phyloP scores from a whole-genome alignment of 805 yeast genomes.

The Sporopachydermia quercuum region DNA sequence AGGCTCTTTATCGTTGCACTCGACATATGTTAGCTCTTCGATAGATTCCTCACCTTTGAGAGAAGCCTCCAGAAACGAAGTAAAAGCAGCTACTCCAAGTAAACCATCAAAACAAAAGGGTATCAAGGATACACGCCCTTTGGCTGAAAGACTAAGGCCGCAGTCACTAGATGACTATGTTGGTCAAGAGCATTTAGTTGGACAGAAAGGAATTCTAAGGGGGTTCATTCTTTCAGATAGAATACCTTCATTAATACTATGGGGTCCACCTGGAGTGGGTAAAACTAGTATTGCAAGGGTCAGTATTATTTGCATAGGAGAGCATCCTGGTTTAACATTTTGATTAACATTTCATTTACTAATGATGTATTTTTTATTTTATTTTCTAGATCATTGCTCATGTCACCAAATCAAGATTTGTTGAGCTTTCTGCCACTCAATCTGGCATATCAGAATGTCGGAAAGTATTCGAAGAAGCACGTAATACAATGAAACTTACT shows the following conservation, averaged over 20 bases:
- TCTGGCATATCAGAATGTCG: constrained; percentile 54
- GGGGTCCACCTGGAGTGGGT: constrained; percentile 96
- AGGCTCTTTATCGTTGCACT: constrained; percentile 3
- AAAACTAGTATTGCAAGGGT: constrained; percentile 77
- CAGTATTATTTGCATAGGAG: background rate
- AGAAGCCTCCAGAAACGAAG: background rate
- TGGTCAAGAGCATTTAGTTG: constrained; percentile 75
- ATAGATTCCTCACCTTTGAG: background rate
- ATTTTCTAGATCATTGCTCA: constrained; percentile 38
- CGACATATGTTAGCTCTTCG: background rate
- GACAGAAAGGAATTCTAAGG: constrained; percentile 44
- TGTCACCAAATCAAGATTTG: constrained; percentile 38
- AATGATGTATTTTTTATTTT: no score
- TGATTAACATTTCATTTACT: no score
- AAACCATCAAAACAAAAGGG: constrained; percentile 10
- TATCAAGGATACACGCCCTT: constrained; percentile 24
- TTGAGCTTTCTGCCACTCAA: constrained; percentile 78
- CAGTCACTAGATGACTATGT: constrained; percentile 47
- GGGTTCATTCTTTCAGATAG: constrained; percentile 51
- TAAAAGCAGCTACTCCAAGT: constrained; percentile 10
- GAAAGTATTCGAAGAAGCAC: constrained; percentile 38
- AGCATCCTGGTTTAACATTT: no score
- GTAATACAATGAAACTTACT: constrained; percentile 29
- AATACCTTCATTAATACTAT: constrained; percentile 73
- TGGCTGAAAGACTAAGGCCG: constrained; percentile 83